Conservation (phyloP, 306 rosid species). For the Neltuma alba region DNA sequence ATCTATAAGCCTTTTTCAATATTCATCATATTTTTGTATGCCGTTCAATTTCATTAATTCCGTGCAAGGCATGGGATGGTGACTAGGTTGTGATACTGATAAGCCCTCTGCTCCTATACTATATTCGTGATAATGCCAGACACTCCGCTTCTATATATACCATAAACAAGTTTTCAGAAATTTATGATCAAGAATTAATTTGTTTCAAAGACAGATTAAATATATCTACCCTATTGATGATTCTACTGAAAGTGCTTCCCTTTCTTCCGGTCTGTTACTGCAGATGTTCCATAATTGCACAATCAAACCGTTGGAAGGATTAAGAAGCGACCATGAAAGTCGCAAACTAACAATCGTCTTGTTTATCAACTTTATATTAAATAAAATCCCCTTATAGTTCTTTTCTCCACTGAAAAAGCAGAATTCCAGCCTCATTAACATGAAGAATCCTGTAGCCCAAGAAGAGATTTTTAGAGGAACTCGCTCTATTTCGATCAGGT, state of each 20-base stretch:
- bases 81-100: neutral
- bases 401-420: neutral
- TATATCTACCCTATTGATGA: neutral
- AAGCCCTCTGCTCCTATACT: neutral
- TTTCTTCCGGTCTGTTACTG: neutral
- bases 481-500: neutral
- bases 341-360: too few species aligned
- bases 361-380: neutral
- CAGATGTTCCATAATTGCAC: neutral
- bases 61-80: neutral
- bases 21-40: too few species aligned
- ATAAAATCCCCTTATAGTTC: neutral
- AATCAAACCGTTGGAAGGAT: neutral
- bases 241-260: neutral
- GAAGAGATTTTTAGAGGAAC: neutral
- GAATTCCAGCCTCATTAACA: neutral
- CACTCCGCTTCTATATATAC: neutral
- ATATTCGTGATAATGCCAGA: too few species aligned
- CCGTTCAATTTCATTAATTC: neutral
- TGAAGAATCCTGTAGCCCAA: neutral
- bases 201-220: neutral
- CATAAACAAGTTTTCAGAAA: neutral
- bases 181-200: neutral
- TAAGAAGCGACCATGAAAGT: neutral
- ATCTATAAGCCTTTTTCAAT: neutral